A percentile compares a stretch with the other conserved stretches of the same genome.
phyloP scores from a whole-genome alignment of 768 basidiomycete genomes.

The Lactarius hengduanensis region DNA sequence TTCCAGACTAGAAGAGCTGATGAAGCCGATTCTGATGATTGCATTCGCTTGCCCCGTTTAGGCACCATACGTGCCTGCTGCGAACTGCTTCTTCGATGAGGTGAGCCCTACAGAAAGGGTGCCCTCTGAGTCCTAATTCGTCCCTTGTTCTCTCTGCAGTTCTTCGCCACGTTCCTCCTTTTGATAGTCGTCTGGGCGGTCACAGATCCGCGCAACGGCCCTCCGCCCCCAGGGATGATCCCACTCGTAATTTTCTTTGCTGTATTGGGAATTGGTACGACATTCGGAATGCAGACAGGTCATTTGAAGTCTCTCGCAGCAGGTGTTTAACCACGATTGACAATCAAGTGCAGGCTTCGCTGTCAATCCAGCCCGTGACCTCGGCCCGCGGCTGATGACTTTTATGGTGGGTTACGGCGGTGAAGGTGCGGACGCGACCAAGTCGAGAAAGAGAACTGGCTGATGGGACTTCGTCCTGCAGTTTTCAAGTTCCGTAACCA shows the following conservation, averaged over 20 bases:
- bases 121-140: background rate
- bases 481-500: slow-evolving; percentile 49
- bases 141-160: slow-evolving; percentile 36
- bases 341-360: slow-evolving; percentile 44
- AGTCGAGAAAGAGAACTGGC: background rate
- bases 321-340: background rate
- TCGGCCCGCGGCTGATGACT: slow-evolving; percentile 65
- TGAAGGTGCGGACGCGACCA: slow-evolving; percentile 35
- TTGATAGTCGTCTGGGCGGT: slow-evolving; percentile 51
- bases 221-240: slow-evolving; percentile 49
- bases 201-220: slow-evolving; percentile 51
- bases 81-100: slow-evolving; percentile 47
- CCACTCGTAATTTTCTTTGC: slow-evolving; percentile 56
- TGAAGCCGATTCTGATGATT: background rate
- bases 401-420: slow-evolving; percentile 68
- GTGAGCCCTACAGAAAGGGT: slow-evolving; percentile 26
- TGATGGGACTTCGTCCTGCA: slow-evolving; percentile 2
- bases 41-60: slow-evolving; percentile 17
- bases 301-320: background rate
- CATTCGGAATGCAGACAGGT: slow-evolving; percentile 59
- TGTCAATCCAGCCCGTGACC: slow-evolving; percentile 68
- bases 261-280: slow-evolving; percentile 54
- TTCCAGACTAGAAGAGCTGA: slow-evolving; percentile 27
- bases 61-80: slow-evolving; percentile 43
- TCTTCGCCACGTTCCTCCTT: slow-evolving; percentile 55